Evolutionary conservation across 75 land plant genomes (phyloP), one percentile per base, ranked within the genome.

Genomic region (Larix kaempferi): DNA sequence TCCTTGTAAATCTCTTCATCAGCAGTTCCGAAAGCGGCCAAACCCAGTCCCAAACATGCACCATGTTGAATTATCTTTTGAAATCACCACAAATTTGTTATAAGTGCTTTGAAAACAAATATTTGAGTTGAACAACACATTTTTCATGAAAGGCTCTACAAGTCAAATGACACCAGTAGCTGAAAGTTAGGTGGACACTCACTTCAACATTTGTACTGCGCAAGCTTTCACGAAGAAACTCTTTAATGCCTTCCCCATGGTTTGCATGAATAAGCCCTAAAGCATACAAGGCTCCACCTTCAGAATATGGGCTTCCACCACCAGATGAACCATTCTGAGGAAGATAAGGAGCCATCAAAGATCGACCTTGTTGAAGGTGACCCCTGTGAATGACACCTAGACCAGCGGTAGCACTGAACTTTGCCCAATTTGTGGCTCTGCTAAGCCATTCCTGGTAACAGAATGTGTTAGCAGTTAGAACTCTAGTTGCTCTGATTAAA

Each of bases 361-460:
- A 95, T 74, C 98, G 83, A 4, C 99, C 99, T 80, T 97, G 99
- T 82, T 94, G 99, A 63, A 94, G 84, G 61, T 97, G 99, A 71
- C 99, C 99, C 52, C 95, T 85, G 74, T 97, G 98, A 78, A 97
- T 97, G 1, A 97, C 99, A 76, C 99, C 99, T 14, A 97, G 73
- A 4, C 99, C 99, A 75, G 99, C 99, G 12, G 99, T 97, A 11
- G 99, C 99, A 83, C 99, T 97, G 37, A 97, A 97, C 76, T 97
- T 97, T 22, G 98, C 99, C 99, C 99, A 97, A 71, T 97, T 97
- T 13, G 99, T 92, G 14, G 99, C 99, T 69, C 98, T 82, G 71
- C 95, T 97, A 56, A 97, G 83, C 99, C 99, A 97, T 75, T 97
- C 99, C 99, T 94, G 83, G n/a, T 33, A 79, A 80, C 7, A 22